phyloP scores from a whole-genome alignment of 441 rosid genomes.

The Manihot esculenta region DNA sequence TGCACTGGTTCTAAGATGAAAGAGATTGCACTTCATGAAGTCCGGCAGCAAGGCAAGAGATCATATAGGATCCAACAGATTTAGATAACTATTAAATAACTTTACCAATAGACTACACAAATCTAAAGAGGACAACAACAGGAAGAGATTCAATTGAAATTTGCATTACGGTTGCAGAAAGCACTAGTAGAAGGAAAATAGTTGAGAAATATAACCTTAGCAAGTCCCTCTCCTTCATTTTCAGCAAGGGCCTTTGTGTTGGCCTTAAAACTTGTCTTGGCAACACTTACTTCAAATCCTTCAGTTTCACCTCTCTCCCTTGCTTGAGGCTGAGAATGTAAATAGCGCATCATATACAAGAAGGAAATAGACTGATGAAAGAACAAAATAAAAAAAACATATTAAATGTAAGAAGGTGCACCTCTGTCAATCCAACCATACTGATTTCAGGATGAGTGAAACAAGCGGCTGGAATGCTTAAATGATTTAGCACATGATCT shows the following conservation, averaged over 20 bases:
- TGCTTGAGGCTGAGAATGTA: constrained; percentile 85
- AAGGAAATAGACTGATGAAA: background rate
- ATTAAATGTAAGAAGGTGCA: constrained; percentile 20
- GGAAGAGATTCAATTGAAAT: background rate
- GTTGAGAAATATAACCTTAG: constrained; percentile 57
- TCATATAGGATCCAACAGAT: constrained; percentile 1
- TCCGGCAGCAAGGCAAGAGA: background rate
- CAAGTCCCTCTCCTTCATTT: constrained; percentile 96
- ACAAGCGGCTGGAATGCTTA: constrained; percentile 96
- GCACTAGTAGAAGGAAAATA: background rate
- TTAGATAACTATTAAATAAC: background rate
- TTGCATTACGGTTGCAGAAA: background rate
- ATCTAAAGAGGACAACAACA: background rate
- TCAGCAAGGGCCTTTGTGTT: constrained; percentile 97
- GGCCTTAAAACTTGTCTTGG: constrained; percentile 96
- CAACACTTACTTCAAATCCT: constrained; percentile 83
- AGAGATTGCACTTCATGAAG: background rate
- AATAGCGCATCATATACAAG: background rate
- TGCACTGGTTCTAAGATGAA: background rate
- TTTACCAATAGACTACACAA: background rate
- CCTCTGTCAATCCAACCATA: constrained; percentile 98
- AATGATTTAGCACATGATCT: constrained; percentile 91
- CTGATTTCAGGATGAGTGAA: constrained; percentile 99
- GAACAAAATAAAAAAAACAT: background rate
- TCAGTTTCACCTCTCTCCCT: constrained; percentile 86